Base-by-base conservation (phyloP, 2,329 filamentous ascomycete genomes). In the Nothophoma quercina region DNA sequence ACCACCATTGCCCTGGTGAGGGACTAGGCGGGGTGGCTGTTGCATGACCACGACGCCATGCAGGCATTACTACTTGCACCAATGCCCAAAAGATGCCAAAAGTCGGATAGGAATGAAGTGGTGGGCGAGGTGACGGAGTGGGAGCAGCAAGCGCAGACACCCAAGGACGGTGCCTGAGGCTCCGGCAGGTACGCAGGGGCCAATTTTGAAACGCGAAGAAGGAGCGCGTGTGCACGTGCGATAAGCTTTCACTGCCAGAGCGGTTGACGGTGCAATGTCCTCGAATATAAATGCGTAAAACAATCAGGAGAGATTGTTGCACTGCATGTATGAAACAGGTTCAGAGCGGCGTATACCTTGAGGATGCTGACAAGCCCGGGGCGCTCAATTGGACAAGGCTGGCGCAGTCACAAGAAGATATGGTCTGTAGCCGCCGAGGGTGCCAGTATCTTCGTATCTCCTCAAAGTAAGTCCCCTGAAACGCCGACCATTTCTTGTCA, bases 101-200 rank as follows among this genome's bases (percentile, higher is more conserved):
- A 28, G 5, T 32, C 4, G 13, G 22, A 28, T 19, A 21, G 16
- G 12, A 43, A 30, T 25, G 8, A 39, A 29, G n/a, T 23, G 29
- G 7, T 26, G n/a, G 25, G 15, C 43, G 16, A 42, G 29, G 32
- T 48, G 22, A 16, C 16, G 34, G 44, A 41, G 34, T 15, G 25
- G 39, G 35, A 32, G 9, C 28, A 18, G 28, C 56, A 59, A 56
- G 56, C 45, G 60, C 56, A 59, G 57, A 51, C 47, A 56, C n/a
- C n/a, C n/a, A n/a, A n/a, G n/a, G n/a, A n/a, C 28, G 43, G 39
- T 67, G 61, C 66, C 65, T 67, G 44, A 65, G 63, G 63, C 63
- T 45, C 44, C 32, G 32, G 32, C 39, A 36, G 32, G 15, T 23
- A 23, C 29, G 49, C 49, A 45, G 42, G 50, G 50, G 38, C 50